phyloP scores from a whole-genome alignment of 108 stramenopile species.

The Cyclotella atomus region DNA sequence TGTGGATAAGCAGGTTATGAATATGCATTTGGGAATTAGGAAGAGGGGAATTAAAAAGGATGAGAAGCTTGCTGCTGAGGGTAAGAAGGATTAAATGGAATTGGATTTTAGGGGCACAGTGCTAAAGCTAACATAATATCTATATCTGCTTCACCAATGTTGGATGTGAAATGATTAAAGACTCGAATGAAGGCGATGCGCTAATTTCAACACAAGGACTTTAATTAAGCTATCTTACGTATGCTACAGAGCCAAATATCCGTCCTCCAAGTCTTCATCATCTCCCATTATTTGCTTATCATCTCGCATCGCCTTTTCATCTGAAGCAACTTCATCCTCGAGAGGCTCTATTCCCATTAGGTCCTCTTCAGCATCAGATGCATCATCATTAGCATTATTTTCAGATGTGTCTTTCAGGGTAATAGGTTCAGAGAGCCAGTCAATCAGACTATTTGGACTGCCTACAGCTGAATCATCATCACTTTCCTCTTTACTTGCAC shows the following conservation, averaged over 20 bases:
- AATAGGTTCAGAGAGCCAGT: conserved; percentile 42
- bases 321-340: too few species aligned
- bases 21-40: conserved; percentile 91
- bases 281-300: neutral
- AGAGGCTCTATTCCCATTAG: too few species aligned
- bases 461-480: neutral
- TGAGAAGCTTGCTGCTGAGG: conserved; percentile 60
- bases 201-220: conserved; percentile 55
- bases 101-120: too few species aligned
- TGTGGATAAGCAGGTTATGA: conserved; percentile 66
- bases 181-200: conserved; percentile 72
- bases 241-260: conserved; percentile 53
- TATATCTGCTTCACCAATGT: too few species aligned
- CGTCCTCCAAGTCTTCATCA: conserved; percentile 58
- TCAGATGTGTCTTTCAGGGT: neutral
- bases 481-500: conserved; percentile 13
- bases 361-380: neutral
- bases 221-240: neutral
- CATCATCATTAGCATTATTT: neutral
- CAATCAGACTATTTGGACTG: conserved; percentile 18
- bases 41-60: conserved; percentile 95
- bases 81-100: conserved; percentile 43
- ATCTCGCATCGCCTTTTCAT: neutral
- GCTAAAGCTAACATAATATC: too few species aligned
- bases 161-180: too few species aligned